These are phyloP conservation scores for Cryptococcus depauperatus DNA, from an alignment of 1,284 basidiomycete genomes.

Conservation along the genomic window DNA sequence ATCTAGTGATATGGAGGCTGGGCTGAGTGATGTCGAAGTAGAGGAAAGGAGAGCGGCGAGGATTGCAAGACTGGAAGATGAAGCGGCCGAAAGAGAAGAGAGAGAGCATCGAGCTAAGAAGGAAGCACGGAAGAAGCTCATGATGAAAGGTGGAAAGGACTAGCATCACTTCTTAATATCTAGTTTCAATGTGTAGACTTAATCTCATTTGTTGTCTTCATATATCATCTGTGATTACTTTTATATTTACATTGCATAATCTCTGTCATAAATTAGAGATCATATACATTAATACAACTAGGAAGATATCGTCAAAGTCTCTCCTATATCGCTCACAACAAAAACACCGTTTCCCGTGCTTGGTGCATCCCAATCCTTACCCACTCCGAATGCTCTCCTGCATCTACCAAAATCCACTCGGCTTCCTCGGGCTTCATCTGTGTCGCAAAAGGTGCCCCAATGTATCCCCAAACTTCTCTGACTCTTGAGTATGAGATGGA, in stretches of 20 bases:
- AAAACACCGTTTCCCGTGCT: slow-evolving; percentile 29
- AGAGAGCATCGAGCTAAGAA: slow-evolving; percentile 26
- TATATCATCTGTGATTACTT: not conserved
- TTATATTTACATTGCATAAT: not conserved
- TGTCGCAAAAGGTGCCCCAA: slow-evolving; percentile 46
- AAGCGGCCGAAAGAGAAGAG: slow-evolving; percentile 34
- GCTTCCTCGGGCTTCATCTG: slow-evolving; percentile 39
- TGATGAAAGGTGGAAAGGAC: slow-evolving; percentile 5
- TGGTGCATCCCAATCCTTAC: slow-evolving; percentile 21
- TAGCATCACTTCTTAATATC: not conserved
- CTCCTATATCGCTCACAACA: slow-evolving; percentile 39
- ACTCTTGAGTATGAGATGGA: slow-evolving; percentile 31
- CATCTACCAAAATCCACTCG: slow-evolving; percentile 40
- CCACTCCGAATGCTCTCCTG: slow-evolving; percentile 24
- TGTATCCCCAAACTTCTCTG: slow-evolving; percentile 39
- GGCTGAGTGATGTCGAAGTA: slow-evolving; percentile 33
- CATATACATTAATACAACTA: too few species aligned
- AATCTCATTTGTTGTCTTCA: not conserved
- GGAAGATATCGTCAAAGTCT: slow-evolving; percentile 29
- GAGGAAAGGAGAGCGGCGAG: slow-evolving; percentile 32
- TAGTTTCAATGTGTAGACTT: not conserved
- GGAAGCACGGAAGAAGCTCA: slow-evolving; percentile 23
- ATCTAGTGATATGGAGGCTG: slow-evolving; percentile 40
- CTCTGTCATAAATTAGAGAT: too few species aligned
- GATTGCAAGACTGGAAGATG: slow-evolving; percentile 37